phyloP scores from a whole-genome alignment of 805 yeast species.

The Wickerhamomyces queroliae region DNA sequence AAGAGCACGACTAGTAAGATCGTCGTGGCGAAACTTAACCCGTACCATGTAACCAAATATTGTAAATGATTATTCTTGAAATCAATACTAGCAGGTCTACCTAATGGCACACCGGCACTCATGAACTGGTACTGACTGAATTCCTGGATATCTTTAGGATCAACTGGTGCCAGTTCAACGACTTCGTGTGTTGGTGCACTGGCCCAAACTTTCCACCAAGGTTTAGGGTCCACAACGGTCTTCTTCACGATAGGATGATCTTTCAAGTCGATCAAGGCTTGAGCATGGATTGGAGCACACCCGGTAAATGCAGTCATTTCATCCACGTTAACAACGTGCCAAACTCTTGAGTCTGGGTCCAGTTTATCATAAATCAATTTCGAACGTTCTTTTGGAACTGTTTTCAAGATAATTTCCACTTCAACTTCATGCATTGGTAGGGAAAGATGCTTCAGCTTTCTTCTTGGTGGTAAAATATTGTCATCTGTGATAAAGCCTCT shows the following conservation, averaged over 20 bases:
- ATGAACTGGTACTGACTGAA: slow-evolving; percentile 54
- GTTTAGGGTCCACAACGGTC: slow-evolving; percentile 18
- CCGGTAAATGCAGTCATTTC: slow-evolving; percentile 71
- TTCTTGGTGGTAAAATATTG: slow-evolving; percentile 46
- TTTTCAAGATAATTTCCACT: slow-evolving; percentile 68
- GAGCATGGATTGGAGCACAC: slow-evolving; percentile 69
- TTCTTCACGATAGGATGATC: slow-evolving; percentile 51
- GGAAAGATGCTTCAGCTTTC: slow-evolving; percentile 63
- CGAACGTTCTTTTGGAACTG: slow-evolving; percentile 47
- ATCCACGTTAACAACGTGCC: slow-evolving; percentile 74
- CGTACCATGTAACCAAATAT: slow-evolving; percentile 93
- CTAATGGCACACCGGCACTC: slow-evolving; percentile 86
- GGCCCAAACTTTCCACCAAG: slow-evolving; percentile 25
- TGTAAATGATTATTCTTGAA: slow-evolving; percentile 87
- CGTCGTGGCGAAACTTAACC: slow-evolving; percentile 68
- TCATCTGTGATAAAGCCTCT: slow-evolving; percentile 89
- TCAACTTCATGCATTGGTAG: slow-evolving; percentile 59
- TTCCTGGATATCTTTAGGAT: slow-evolving; percentile 26
- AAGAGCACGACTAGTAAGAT: slow-evolving; percentile 54
- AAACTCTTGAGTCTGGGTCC: slow-evolving; percentile 59
- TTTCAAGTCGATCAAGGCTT: slow-evolving; percentile 59
- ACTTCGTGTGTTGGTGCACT: slow-evolving; percentile 6
- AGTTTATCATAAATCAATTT: slow-evolving; percentile 64
- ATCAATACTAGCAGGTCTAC: slow-evolving; percentile 73
- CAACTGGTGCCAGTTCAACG: slow-evolving; percentile 2